Evolutionary conservation across 1,139 yeast species (phyloP).

Genomic region (Debaryomyces sp.): DNA sequence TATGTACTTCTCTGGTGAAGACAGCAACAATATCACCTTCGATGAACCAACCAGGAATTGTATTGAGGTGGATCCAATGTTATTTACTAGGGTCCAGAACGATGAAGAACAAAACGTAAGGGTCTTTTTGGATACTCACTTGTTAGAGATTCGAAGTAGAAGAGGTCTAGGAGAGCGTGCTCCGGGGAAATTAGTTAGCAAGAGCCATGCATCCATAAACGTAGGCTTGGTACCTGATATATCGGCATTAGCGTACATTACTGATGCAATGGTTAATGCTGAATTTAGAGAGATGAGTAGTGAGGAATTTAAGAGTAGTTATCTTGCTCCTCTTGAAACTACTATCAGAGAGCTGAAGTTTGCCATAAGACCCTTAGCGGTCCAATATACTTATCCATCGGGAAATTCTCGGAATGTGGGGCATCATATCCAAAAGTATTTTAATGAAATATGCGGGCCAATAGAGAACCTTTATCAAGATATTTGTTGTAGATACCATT

Average conservation of each 20-base stretch:
- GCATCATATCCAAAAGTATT: conserved; percentile 1
- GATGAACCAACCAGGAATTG: conserved; percentile 1
- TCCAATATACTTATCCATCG: not conserved
- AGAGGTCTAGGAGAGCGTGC: not conserved
- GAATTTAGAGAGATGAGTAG: no score
- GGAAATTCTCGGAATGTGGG: conserved; percentile 1
- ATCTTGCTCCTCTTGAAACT: no score
- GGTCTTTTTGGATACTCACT: conserved; percentile 6
- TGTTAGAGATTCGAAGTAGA: conserved; percentile 1
- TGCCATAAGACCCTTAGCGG: no score
- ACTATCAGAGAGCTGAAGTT: no score
- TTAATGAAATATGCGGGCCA: not conserved
- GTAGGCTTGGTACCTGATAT: no score
- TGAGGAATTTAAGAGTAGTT: no score
- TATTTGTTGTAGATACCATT: no score
- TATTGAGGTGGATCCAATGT: not conserved
- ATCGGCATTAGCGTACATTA: no score
- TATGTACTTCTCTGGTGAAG: conserved; percentile 5
- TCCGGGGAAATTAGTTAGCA: conserved; percentile 2
- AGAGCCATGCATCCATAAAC: conserved; percentile 1
- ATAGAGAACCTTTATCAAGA: no score
- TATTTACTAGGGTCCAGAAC: conserved; percentile 1
- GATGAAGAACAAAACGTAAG: conserved; percentile 2
- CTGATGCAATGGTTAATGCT: no score
- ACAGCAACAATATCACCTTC: not conserved